Evolutionary conservation across 2,329 filamentous ascomycete genomes (phyloP).

Genomic region (Microcyclospora tardicrescens): DNA sequence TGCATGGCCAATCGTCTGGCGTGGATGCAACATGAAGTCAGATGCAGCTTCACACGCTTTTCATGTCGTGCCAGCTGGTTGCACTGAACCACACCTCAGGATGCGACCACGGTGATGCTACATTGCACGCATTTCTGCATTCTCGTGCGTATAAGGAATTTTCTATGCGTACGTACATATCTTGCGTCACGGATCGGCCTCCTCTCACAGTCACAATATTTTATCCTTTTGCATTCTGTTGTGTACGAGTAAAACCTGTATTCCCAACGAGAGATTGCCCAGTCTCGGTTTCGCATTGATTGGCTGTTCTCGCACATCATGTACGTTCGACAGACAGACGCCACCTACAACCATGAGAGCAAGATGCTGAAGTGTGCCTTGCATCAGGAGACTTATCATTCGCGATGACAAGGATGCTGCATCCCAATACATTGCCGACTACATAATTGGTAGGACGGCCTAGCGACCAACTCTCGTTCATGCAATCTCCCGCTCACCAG

Average conservation of each 20-base stretch:
- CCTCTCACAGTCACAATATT: too few species aligned
- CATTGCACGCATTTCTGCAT: too few species aligned
- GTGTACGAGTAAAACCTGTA: not conserved
- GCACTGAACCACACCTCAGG: too few species aligned
- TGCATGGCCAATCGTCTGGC: too few species aligned
- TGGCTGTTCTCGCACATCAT: constrained; percentile 2
- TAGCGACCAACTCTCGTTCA: not conserved
- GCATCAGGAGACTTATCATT: constrained; percentile 66
- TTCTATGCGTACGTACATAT: too few species aligned
- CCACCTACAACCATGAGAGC: not conserved
- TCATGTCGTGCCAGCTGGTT: too few species aligned
- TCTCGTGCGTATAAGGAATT: not conserved
- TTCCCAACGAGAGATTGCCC: not conserved
- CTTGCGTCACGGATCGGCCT: too few species aligned
- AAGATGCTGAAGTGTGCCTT: not conserved
- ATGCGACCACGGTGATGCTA: too few species aligned
- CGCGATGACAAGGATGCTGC: constrained; percentile 56
- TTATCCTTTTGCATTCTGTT: too few species aligned
- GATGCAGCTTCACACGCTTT: too few species aligned
- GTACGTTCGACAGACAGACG: constrained; percentile 2
- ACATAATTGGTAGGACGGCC: constrained; percentile 50
- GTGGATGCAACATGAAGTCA: too few species aligned
- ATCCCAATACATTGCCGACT: constrained; percentile 66
- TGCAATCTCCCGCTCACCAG: not conserved
- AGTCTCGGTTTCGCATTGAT: too few species aligned